Base-by-base conservation (phyloP, 2,329 filamentous ascomycete genomes). In the Cordyceps fumosorosea region DNA sequence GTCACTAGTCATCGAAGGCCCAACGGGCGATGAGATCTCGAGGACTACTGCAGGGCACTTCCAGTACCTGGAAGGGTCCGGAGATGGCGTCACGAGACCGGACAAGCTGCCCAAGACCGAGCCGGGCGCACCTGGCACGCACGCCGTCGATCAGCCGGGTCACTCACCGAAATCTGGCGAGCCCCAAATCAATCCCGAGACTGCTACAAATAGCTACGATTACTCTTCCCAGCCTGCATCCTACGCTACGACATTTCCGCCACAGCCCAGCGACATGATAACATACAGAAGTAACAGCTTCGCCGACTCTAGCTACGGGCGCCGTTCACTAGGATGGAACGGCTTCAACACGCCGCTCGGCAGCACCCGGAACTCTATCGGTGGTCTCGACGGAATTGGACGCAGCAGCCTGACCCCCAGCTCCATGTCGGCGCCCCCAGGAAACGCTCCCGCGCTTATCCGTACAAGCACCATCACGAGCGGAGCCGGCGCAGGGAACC, bases 251-350 rank as follows among this genome's bases (percentile, higher is more conserved):
- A 66, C 71, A 20, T 81, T 79, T 66, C 65, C 69, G 56, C 6
- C 45, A 5, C 77, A 78, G 66, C 71, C 71, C 66, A 76, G 72
- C 76, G 83, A 75, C 64, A 85, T 86, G 82, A 76, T 85, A 53
- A 79, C 80, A 2, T 85, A 84, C 68, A 77, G 84, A 66, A 81
- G 75, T 67, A 74, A 77, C 48, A 81, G 78, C 60, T 84, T 82
- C 66, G 73, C 77, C 20, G 79, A 84, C 64, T 76, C 78, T 54
- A 74, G 76, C 64, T 84, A 81, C 65, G 77, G 50, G 65, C 78
- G 65, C 67, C 78, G 67, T 32, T 67, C 69, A 18, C 64, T 70
- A 45, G 71, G 71, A 59, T 83, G 80, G 79, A 73, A 74, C 47
- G 71, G 74, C 6, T 83, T 81, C 65, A 74, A 74, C 12, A 73